Conservation (phyloP, 768 basidiomycete genomes). For the Trametopsis cervina region DNA sequence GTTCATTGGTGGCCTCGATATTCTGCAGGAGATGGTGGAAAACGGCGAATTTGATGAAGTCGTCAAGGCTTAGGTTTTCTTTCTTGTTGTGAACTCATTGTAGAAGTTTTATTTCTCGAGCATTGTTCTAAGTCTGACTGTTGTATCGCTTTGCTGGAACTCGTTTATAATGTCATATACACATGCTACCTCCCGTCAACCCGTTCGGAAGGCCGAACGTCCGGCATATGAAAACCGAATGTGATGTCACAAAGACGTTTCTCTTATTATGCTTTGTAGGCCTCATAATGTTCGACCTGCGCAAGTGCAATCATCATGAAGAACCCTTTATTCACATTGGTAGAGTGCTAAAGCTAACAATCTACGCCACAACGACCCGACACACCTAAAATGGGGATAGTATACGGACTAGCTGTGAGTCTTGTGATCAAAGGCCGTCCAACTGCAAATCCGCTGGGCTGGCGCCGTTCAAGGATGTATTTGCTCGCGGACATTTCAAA, state of each 20-base stretch:
- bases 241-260: neutral
- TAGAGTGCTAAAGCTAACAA: no score
- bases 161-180: no score
- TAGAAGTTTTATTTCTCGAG: neutral
- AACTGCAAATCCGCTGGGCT: no score
- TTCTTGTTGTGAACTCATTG: neutral
- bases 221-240: neutral
- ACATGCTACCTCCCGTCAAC: neutral
- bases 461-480: no score
- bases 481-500: no score
- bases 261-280: neutral
- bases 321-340: no score
- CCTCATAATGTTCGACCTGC: neutral
- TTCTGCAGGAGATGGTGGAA: constrained; percentile 83
- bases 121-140: neutral
- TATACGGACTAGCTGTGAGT: no score
- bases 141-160: neutral
- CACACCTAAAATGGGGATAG: no score
- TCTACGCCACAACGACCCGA: no score
- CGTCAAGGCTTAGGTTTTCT: constrained; percentile 6
- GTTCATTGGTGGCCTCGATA: constrained; percentile 91
- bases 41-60: constrained; percentile 67
- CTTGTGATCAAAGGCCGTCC: no score
- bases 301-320: no score
- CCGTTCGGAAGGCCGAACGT: neutral